Evolutionary conservation across 306 rosid species (phyloP).

Genomic region (Argentina anserina): DNA sequence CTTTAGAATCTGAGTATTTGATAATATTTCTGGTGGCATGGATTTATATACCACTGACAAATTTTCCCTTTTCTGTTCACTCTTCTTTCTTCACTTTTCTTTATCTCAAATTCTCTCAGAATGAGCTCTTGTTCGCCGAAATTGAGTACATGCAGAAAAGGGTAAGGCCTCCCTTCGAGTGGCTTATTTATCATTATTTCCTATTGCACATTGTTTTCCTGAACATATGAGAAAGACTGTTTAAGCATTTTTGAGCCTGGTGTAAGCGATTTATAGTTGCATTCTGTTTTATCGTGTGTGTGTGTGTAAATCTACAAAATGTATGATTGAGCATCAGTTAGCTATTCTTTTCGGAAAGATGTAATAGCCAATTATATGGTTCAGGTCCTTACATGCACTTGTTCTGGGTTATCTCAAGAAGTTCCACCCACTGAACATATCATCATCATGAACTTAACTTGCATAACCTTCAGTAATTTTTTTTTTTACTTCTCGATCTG

Average conservation of each 20-base stretch:
- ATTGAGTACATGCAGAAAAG: constrained; percentile 90
- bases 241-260: neutral
- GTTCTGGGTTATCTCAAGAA: neutral
- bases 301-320: too few species aligned
- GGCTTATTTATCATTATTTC: neutral
- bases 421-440: neutral
- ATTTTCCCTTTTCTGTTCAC: neutral
- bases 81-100: neutral
- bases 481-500: too few species aligned
- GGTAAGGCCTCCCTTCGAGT: constrained; percentile 28
- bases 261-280: neutral
- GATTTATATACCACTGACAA: constrained; percentile 19
- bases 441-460: too few species aligned
- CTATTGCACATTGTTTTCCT: neutral
- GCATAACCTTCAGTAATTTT: too few species aligned
- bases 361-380: neutral
- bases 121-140: constrained; percentile 81
- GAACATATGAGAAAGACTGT: neutral
- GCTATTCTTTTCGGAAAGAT: neutral
- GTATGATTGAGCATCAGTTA: neutral
- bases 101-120: constrained; percentile 38
- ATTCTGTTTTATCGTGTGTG: too few species aligned
- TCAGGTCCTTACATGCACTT: neutral
- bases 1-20: neutral
- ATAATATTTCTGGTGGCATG: neutral